Evolutionary conservation across 179 eudicot species (phyloP).

Genomic region (Silene noctiflora): DNA sequence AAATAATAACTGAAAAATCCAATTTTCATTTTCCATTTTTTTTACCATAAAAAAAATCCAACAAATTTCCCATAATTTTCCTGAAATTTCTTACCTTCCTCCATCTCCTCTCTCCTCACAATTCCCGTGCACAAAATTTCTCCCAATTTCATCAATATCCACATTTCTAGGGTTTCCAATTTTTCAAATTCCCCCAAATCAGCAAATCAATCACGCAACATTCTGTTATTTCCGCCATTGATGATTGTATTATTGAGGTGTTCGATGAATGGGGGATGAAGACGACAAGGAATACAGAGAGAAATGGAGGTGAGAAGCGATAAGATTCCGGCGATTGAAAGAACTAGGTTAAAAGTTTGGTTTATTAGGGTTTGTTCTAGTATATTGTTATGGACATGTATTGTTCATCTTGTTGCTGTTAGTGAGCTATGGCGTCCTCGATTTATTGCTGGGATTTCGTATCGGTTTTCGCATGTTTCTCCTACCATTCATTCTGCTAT

Average conservation of each 20-base stretch:
- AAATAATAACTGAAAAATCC: neutral
- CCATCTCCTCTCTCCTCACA: conserved; percentile 23
- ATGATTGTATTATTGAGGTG: neutral
- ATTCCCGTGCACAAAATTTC: conserved; percentile 23
- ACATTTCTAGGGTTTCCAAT: conserved; percentile 32
- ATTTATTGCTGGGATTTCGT: conserved; percentile 41
- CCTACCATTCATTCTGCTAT: conserved; percentile 20
- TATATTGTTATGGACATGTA: conserved; percentile 88
- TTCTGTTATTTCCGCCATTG: neutral
- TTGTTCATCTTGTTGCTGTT: conserved; percentile 83
- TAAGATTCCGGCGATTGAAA: conserved; percentile 50
- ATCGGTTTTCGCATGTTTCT: conserved; percentile 28
- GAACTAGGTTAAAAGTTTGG: conserved; percentile 81
- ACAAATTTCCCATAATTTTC: neutral
- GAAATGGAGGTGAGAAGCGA: conserved; percentile 67
- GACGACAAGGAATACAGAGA: conserved; percentile 14
- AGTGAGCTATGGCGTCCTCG: conserved; percentile 80
- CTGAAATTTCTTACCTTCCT: conserved; percentile 7
- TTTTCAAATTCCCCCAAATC: neutral
- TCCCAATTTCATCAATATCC: conserved; percentile 22
- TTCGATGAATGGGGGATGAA: conserved; percentile 33
- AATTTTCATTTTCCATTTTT: neutral
- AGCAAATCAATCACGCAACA: neutral
- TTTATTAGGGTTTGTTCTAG: conserved; percentile 80
- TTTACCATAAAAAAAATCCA: neutral